Conservation (phyloP, 2,329 filamentous ascomycete species). For the Trichophaea hybrida region DNA sequence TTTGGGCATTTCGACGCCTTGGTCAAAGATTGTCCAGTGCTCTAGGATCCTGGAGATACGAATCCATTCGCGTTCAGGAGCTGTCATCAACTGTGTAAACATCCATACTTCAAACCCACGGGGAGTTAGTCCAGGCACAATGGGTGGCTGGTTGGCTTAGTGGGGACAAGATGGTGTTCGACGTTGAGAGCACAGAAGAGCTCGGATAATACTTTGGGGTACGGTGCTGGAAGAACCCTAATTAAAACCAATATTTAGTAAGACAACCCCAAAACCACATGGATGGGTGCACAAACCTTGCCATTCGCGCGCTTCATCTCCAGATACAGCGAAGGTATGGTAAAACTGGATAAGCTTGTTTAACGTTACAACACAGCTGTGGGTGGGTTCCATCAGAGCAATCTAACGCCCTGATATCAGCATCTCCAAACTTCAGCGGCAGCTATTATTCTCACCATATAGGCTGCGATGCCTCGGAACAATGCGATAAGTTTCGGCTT, state of each 20-base stretch:
- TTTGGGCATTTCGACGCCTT: constrained; percentile 15
- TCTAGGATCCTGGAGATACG: constrained; percentile 23
- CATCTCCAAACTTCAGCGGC: neutral
- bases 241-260: neutral
- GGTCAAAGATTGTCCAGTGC: constrained; percentile 22
- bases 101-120: constrained; percentile 27
- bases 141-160: constrained; percentile 22
- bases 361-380: constrained; percentile 25
- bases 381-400: constrained; percentile 24
- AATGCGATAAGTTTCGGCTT: constrained; percentile 22
- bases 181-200: constrained; percentile 26
- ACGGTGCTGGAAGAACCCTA: constrained; percentile 24
- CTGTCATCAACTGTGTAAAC: constrained; percentile 26
- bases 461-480: constrained; percentile 25
- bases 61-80: constrained; percentile 22
- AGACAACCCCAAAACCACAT: neutral
- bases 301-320: constrained; percentile 24
- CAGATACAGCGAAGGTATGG: constrained; percentile 15
- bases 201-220: constrained; percentile 22
- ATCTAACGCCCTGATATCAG: constrained; percentile 17
- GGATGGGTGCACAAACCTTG: constrained; percentile 13
- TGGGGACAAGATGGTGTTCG: constrained; percentile 26
- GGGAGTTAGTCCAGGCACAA: constrained; percentile 25
- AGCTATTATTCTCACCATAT: constrained; percentile 20
- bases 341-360: constrained; percentile 27